Conservation (phyloP, 768 basidiomycete species). For the Boletus tylopilopsis region DNA sequence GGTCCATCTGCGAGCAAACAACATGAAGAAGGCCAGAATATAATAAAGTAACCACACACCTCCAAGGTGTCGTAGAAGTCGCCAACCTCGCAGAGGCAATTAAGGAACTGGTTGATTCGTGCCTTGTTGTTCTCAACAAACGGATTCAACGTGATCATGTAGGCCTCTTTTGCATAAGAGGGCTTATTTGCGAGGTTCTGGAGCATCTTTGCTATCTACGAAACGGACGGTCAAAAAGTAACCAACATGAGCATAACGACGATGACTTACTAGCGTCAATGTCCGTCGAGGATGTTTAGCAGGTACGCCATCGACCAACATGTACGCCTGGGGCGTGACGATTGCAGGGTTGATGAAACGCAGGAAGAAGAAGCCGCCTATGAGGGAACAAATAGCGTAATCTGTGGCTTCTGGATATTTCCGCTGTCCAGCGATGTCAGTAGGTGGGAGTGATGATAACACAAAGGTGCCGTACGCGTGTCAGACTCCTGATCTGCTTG, state of each 20-base stretch:
- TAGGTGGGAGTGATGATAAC: not conserved
- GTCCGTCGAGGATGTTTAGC: conserved; percentile 97
- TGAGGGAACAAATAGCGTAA: conserved; percentile 96
- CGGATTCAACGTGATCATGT: conserved; percentile 98
- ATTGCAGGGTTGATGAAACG: conserved; percentile 99
- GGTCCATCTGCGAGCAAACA: conserved; percentile 77
- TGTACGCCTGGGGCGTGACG: conserved; percentile 98
- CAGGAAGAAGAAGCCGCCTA: conserved; percentile 99
- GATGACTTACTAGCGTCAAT: conserved; percentile 68
- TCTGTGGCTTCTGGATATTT: conserved; percentile 99
- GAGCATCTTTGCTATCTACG: conserved; percentile 97
- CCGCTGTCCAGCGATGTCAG: conserved; percentile 49
- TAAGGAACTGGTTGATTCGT: conserved; percentile 95
- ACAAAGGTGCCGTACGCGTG: conserved; percentile 57
- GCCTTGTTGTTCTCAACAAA: conserved; percentile 99
- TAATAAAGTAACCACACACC: conserved; percentile 42
- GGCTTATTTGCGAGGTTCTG: conserved; percentile 99
- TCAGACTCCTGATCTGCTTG: conserved; percentile 97
- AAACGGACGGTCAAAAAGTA: conserved; percentile 3
- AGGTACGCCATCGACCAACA: conserved; percentile 97
- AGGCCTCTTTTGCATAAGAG: conserved; percentile 94
- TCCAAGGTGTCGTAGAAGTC: conserved; percentile 99
- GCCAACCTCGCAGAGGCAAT: conserved; percentile 95
- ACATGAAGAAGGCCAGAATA: not conserved
- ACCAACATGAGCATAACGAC: not conserved